A percentile compares a stretch with the other conserved stretches of the same genome.
These are phyloP conservation scores for Talaromyces wortmannii DNA, from an alignment of 495 filamentous ascomycete species.

Conservation along the genomic window DNA sequence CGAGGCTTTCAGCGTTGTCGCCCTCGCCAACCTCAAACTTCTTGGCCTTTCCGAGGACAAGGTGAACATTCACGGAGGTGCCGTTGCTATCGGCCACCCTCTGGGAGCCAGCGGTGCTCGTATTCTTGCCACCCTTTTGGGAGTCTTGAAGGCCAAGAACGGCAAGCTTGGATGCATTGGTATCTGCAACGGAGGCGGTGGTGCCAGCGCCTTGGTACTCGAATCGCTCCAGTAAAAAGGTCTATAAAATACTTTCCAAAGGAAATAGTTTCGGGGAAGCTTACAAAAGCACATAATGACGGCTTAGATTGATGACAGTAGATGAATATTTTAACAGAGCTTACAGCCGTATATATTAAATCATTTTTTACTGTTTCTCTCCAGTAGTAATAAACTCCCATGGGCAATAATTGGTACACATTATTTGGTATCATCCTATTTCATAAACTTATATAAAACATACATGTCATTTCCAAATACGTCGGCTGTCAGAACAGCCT, in stretches of 20 bases:
- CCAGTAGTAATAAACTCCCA: too few relatives aligned
- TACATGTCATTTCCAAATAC: too few relatives aligned
- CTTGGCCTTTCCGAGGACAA: constrained; percentile 72
- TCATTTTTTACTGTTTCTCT: too few relatives aligned
- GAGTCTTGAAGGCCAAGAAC: constrained; percentile 82
- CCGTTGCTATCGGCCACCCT: constrained; percentile 93
- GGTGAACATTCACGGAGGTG: constrained; percentile 93
- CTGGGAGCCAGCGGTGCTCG: constrained; percentile 89
- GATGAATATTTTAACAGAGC: too few relatives aligned
- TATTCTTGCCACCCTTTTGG: constrained; percentile 84
- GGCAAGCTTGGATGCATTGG: constrained; percentile 90
- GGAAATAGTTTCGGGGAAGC: too few relatives aligned
- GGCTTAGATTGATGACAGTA: too few relatives aligned
- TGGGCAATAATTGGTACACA: too few relatives aligned
- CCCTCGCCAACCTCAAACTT: constrained; percentile 90
- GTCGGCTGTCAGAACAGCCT: not conserved
- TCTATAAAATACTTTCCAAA: not conserved
- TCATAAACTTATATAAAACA: too few relatives aligned
- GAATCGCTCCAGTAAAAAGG: constrained; percentile 45
- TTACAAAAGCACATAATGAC: too few relatives aligned
- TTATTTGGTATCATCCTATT: too few relatives aligned
- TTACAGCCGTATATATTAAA: too few relatives aligned
- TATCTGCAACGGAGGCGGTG: constrained; percentile 97
- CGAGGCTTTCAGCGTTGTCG: constrained; percentile 96
- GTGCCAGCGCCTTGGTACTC: constrained; percentile 84